phyloP scores from a whole-genome alignment of 139 green algal genomes.

The Micractinium conductrix region DNA sequence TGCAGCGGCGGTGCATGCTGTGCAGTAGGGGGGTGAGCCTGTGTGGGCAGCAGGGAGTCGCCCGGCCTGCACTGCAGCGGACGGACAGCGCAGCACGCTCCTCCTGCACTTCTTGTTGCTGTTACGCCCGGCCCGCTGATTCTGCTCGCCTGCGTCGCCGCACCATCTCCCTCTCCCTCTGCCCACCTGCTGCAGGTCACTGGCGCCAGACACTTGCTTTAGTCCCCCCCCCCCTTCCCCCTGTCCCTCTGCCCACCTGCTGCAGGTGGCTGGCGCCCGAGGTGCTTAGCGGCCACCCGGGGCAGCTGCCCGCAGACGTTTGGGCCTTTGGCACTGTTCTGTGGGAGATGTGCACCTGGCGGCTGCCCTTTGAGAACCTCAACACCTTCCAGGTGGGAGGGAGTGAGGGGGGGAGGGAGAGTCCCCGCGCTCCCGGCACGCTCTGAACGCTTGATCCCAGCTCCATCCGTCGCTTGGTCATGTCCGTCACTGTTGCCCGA shows the following conservation, averaged over 20 bases:
- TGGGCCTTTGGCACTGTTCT: constrained; percentile 68
- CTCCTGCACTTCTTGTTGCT: too few relatives aligned
- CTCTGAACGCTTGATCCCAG: background rate
- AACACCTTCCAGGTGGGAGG: constrained; percentile 48
- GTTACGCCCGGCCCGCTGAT: too few relatives aligned
- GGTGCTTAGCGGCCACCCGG: constrained; percentile 45
- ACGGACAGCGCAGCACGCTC: too few relatives aligned
- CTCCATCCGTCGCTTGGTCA: background rate
- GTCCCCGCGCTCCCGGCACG: background rate
- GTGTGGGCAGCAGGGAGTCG: too few relatives aligned
- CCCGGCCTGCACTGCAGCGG: too few relatives aligned
- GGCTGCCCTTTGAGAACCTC: constrained; percentile 58
- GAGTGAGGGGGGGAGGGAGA: background rate
- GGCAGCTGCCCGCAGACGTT: constrained; percentile 56
- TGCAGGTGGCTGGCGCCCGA: constrained; percentile 63
- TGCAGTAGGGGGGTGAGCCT: too few relatives aligned
- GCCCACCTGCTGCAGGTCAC: constrained; percentile 34
- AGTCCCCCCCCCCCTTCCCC: background rate
- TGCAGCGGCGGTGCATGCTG: too few relatives aligned
- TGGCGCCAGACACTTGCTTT: too few relatives aligned
- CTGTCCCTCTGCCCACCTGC: background rate
- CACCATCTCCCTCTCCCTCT: background rate
- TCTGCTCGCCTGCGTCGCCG: too few relatives aligned
- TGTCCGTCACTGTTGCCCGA: background rate
- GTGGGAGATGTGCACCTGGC: constrained; percentile 62